Evolutionary conservation across 371 early-diverging fungal species (phyloP), one percentile per base, ranked within the genome.

Genomic region (Mortierella sp.): DNA sequence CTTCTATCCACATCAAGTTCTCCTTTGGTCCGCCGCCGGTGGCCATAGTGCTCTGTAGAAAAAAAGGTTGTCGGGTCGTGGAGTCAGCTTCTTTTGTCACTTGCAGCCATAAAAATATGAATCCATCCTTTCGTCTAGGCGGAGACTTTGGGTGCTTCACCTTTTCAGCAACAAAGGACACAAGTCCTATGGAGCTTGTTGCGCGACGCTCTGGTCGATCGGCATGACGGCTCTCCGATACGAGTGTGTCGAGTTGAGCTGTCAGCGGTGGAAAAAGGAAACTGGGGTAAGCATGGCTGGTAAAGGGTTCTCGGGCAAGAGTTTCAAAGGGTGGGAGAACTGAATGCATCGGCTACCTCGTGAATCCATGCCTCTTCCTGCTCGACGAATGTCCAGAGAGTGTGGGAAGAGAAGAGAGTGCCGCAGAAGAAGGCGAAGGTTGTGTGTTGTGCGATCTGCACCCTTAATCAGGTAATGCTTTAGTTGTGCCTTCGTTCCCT

Each of bases 181-280:
- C 50, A 27, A 67, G 64, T 2, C 56, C 73, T 5, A 73, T 59
- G 0, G 68, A 73, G 34, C 56, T 67, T 26, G 59, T 73, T 14
- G 73, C 73, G 8, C 73, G 67, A 13, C 61, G 28, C 27, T 73
- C 73, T 3, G 73, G 73, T 14, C 68, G 68, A 47, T 73, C 64
- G 24, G 59, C 24, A 10, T 27, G 50, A 27, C 21, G 34, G 24
- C 61, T 67, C 13, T 63, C 56, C 10, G 53, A 51, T 48, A 67
- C 7, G n/a, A 73, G 61, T 4, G 27, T 23, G 21, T 58, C 43
- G 21, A 73, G 14, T 13, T 30, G 45, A 8, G 49, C 72, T 72
- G 67, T 42, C 34, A 7, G 34, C 34, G 34, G 14, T 27, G 30
- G 47, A n/a, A 21, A 45, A 28, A 19, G 30, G 13, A 27, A 9